These are phyloP conservation scores for Phylloporus sp. DNA, from an alignment of 768 basidiomycete genomes.

Conservation along the genomic window DNA sequence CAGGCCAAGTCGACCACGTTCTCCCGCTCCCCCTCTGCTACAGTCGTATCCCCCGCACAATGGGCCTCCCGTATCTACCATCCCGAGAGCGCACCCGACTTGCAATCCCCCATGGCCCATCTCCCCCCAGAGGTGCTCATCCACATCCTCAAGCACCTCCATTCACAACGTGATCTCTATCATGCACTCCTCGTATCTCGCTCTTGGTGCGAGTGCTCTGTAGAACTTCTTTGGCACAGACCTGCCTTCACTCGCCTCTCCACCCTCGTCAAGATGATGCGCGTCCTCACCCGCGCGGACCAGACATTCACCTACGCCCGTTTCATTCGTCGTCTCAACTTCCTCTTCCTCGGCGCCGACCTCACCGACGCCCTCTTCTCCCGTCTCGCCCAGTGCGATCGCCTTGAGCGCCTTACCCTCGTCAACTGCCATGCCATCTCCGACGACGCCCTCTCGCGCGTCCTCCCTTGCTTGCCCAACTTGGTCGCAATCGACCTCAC, in stretches of 20 bases:
- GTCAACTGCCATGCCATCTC: slow-evolving; percentile 72
- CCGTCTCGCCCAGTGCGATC: slow-evolving; percentile 67
- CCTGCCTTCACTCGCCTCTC: slow-evolving; percentile 68
- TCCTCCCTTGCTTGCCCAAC: slow-evolving; percentile 68
- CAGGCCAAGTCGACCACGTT: slow-evolving; percentile 46
- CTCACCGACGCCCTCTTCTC: slow-evolving; percentile 73
- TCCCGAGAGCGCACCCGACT: slow-evolving; percentile 31
- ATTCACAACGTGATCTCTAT: slow-evolving; percentile 69
- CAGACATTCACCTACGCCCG: slow-evolving; percentile 84
- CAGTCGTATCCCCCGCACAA: slow-evolving; percentile 60
- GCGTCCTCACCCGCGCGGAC: slow-evolving; percentile 56
- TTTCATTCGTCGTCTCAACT: slow-evolving; percentile 90
- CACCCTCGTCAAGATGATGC: slow-evolving; percentile 76
- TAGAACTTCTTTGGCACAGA: slow-evolving; percentile 93
- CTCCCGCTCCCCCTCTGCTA: slow-evolving; percentile 32
- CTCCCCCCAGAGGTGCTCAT: slow-evolving; percentile 92
- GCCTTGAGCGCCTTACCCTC: slow-evolving; percentile 86
- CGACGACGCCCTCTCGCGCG: slow-evolving; percentile 55
- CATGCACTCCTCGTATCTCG: slow-evolving; percentile 77
- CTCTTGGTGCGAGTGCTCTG: slow-evolving; percentile 93
- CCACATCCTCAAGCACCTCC: slow-evolving; percentile 84
- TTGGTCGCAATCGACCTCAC: slow-evolving; percentile 86
- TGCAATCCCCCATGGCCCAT: slow-evolving; percentile 55
- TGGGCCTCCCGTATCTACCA: slow-evolving; percentile 42
- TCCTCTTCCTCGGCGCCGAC: slow-evolving; percentile 63